phyloP scores from a whole-genome alignment of 768 basidiomycete genomes.

The Calocybe cyanea region DNA sequence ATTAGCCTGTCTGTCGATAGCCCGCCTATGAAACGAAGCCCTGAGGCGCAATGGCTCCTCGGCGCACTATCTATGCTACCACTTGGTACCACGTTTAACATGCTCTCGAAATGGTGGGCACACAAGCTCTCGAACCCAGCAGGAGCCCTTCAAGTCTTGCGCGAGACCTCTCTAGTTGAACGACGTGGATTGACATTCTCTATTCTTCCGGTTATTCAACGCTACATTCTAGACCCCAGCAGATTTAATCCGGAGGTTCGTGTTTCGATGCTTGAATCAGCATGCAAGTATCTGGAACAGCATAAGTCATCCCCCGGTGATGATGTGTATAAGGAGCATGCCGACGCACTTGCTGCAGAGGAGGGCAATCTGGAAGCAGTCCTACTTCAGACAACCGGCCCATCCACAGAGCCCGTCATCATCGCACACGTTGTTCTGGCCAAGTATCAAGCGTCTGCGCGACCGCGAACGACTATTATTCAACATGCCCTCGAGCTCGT shows the following conservation, averaged over 20 bases:
- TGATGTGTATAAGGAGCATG: constrained; percentile 4
- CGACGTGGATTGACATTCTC: constrained; percentile 4
- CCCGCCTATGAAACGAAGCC: constrained; percentile 1
- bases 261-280: constrained; percentile 7
- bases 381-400: constrained; percentile 11
- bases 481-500: constrained; percentile 6
- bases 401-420: constrained; percentile 1
- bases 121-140: neutral
- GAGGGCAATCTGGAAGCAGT: constrained; percentile 5
- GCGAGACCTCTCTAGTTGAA: constrained; percentile 4
- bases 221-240: constrained; percentile 13
- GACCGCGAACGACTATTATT: constrained; percentile 12
- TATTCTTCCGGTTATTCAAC: constrained; percentile 18
- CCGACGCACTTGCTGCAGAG: constrained; percentile 3
- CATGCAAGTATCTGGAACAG: constrained; percentile 11
- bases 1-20: constrained; percentile 10
- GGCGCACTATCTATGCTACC: constrained; percentile 23
- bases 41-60: constrained; percentile 5
- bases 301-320: constrained; percentile 11
- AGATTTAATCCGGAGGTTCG: constrained; percentile 7
- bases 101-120: constrained; percentile 14
- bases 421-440: constrained; percentile 14
- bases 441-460: constrained; percentile 13
- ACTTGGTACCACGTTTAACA: constrained; percentile 14
- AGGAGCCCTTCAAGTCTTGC: constrained; percentile 8